phyloP scores from a whole-genome alignment of 2,329 filamentous ascomycete species.

The Fusarium sp. region DNA sequence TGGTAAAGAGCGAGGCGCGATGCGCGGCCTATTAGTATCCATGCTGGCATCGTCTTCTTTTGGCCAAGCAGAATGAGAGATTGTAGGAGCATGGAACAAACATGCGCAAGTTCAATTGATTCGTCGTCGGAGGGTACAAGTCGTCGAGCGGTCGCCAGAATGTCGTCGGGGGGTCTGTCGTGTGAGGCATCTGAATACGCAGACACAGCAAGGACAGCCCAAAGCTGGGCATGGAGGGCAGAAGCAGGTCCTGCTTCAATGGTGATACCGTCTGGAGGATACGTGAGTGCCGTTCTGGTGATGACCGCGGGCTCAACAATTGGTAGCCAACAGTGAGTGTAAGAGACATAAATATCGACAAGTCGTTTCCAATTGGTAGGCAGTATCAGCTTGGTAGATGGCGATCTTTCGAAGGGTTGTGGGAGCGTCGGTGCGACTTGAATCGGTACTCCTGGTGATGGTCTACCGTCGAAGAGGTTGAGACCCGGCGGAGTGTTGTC shows the following conservation, averaged over 20 bases:
- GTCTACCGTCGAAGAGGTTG: constrained; percentile 33
- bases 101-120: constrained; percentile 56
- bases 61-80: constrained; percentile 72
- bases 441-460: constrained; percentile 35
- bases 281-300: constrained; percentile 60
- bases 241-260: constrained; percentile 49
- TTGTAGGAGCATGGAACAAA: constrained; percentile 63
- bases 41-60: constrained; percentile 68
- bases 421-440: constrained; percentile 24
- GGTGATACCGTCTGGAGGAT: constrained; percentile 52
- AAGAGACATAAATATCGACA: constrained; percentile 79
- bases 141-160: constrained; percentile 63
- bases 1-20: constrained; percentile 57
- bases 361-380: constrained; percentile 69
- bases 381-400: constrained; percentile 51
- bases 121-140: constrained; percentile 63
- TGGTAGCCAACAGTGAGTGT: constrained; percentile 81
- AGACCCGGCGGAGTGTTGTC: constrained; percentile 44
- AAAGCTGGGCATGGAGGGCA: constrained; percentile 65
- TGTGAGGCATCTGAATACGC: constrained; percentile 62
- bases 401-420: neutral
- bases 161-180: constrained; percentile 44
- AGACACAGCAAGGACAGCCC: constrained; percentile 69
- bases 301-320: constrained; percentile 75
- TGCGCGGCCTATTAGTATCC: constrained; percentile 73